phyloP scores from a whole-genome alignment of 768 basidiomycete species.

The Auriscalpium orientale region DNA sequence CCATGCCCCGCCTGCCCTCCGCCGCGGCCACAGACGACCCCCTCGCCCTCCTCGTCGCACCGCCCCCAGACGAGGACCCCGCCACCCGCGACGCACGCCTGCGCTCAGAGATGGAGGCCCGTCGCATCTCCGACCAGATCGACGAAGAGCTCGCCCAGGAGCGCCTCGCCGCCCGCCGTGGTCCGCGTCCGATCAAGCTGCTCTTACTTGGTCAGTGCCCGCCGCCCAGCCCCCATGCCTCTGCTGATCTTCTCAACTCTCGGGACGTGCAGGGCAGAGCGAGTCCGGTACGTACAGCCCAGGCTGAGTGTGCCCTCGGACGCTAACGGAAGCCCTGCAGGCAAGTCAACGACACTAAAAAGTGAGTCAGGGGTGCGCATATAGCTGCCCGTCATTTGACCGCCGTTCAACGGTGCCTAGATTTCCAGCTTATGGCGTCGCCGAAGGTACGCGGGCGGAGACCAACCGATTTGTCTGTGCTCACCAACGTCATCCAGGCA shows the following conservation, averaged over 20 bases:
- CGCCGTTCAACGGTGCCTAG: conserved; percentile 25
- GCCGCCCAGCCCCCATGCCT: not conserved
- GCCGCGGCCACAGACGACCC: conserved; percentile 37
- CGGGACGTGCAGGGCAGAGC: conserved; percentile 20
- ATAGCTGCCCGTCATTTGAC: not conserved
- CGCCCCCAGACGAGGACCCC: conserved; percentile 49
- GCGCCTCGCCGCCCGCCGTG: conserved; percentile 19
- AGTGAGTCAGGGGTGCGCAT: conserved; percentile 17
- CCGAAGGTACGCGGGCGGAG: conserved; percentile 21
- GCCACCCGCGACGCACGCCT: conserved; percentile 37
- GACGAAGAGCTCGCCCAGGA: conserved; percentile 31
- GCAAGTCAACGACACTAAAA: conserved; percentile 33
- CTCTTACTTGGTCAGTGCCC: conserved; percentile 26
- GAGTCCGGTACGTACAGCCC: conserved; percentile 22
- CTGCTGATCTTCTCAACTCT: not conserved
- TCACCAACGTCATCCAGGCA: not conserved
- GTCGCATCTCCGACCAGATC: conserved; percentile 43
- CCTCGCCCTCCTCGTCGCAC: conserved; percentile 41
- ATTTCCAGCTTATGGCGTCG: conserved; percentile 65
- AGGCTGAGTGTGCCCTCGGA: not conserved
- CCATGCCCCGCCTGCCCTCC: not conserved
- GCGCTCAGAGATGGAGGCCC: conserved; percentile 46
- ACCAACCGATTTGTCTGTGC: not conserved
- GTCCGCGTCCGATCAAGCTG: conserved; percentile 26
- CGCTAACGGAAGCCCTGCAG: conserved; percentile 8